These are phyloP conservation scores for Coprinopsis strossmayeri DNA, from an alignment of 768 basidiomycete species.

Conservation along the genomic window DNA sequence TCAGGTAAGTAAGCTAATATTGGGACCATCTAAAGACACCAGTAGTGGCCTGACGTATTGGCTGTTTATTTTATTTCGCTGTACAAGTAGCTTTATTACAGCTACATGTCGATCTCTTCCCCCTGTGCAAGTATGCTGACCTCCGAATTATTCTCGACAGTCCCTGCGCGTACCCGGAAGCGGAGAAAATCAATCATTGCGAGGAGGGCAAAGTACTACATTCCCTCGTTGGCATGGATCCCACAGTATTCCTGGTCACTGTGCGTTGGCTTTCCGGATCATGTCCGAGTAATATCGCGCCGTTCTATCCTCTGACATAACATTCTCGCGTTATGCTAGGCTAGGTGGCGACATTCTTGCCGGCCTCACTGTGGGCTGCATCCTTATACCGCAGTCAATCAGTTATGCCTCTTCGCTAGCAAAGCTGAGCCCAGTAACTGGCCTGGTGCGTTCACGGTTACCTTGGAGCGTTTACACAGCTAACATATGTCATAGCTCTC, in stretches of 20 bases:
- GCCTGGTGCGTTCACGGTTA: slow-evolving; percentile 52
- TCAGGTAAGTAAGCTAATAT: slow-evolving; percentile 13
- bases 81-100: no score
- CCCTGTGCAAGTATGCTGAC: no score
- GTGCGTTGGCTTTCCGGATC: slow-evolving; percentile 33
- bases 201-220: slow-evolving; percentile 62
- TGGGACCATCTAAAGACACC: no score
- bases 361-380: slow-evolving; percentile 79
- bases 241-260: slow-evolving; percentile 65
- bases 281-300: background rate
- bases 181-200: slow-evolving; percentile 24
- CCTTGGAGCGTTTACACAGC: background rate
- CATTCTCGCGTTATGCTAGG: slow-evolving; percentile 19
- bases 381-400: slow-evolving; percentile 83
- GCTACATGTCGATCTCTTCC: no score
- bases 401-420: slow-evolving; percentile 89
- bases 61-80: no score
- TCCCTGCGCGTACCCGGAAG: slow-evolving; percentile 1
- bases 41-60: no score
- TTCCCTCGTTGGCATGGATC: slow-evolving; percentile 76
- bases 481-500: slow-evolving; percentile 47
- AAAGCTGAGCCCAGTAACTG: slow-evolving; percentile 77
- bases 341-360: slow-evolving; percentile 63
- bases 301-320: background rate
- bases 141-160: slow-evolving; percentile 8